phyloP scores from a whole-genome alignment of 257 asterid genomes.

The Rhazya stricta region DNA sequence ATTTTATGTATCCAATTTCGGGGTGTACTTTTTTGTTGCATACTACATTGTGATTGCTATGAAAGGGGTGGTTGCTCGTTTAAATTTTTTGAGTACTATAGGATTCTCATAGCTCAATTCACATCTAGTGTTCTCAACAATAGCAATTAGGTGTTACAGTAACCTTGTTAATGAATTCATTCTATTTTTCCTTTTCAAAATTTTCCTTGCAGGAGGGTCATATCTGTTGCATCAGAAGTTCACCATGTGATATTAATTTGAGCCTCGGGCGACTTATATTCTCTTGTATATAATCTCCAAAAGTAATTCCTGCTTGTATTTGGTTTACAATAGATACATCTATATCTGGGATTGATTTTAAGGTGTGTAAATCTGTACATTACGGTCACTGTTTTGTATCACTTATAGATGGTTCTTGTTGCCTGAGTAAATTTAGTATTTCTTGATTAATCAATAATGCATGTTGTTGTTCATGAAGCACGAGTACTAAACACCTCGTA shows the following conservation, averaged over 20 bases:
- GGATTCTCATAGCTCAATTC: background rate
- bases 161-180: background rate
- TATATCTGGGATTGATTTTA: background rate
- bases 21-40: background rate
- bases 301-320: background rate
- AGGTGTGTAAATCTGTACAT: conserved; percentile 1
- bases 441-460: too few relatives aligned
- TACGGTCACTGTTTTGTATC: background rate
- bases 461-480: too few relatives aligned
- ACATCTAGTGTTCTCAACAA: background rate
- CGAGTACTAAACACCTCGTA: too few relatives aligned
- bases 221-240: background rate
- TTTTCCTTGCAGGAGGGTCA: conserved; percentile 3
- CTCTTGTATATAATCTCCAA: conserved; percentile 2
- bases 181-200: background rate
- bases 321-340: background rate
- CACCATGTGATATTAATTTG: background rate
- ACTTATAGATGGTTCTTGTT: too few relatives aligned
- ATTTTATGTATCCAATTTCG: background rate
- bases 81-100: too few relatives aligned
- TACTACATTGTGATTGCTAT: background rate
- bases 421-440: too few relatives aligned
- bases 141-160: background rate
- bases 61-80: background rate
- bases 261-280: background rate